A percentile compares a stretch with the other conserved stretches of the same genome.
phyloP scores from a whole-genome alignment of 768 basidiomycete genomes.

The Scleroderma bovista region DNA sequence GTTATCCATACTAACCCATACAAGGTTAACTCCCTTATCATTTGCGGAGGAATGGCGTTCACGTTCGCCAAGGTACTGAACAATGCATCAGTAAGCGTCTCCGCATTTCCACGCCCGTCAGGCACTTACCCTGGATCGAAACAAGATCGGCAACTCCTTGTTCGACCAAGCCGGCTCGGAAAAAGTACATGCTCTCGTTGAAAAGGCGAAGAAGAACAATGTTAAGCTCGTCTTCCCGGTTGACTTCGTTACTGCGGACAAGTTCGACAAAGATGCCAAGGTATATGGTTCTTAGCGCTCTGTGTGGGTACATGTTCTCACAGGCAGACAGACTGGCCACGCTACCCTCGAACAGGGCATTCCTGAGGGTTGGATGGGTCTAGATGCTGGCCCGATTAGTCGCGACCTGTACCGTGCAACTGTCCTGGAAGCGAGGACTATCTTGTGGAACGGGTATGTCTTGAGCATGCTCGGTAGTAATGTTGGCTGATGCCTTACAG shows the following conservation, averaged over 20 bases:
- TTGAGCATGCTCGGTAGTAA: not conserved
- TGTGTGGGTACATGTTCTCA: not conserved
- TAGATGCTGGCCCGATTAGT: constrained; percentile 86
- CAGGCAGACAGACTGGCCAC: constrained; percentile 46
- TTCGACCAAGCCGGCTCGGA: constrained; percentile 86
- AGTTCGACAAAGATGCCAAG: constrained; percentile 88
- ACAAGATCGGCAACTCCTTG: constrained; percentile 88
- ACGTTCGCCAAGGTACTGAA: constrained; percentile 97
- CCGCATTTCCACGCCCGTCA: not conserved
- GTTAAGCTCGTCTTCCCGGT: constrained; percentile 95
- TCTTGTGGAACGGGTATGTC: constrained; percentile 90
- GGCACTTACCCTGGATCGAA: constrained; percentile 6
- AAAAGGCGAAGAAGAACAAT: constrained; percentile 87
- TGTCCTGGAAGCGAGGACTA: constrained; percentile 87
- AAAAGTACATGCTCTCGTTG: constrained; percentile 78
- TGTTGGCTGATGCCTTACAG: constrained; percentile 35
- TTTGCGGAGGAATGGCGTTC: constrained; percentile 98
- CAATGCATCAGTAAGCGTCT: constrained; percentile 53
- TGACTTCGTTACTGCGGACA: constrained; percentile 92
- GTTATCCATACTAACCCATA: not conserved
- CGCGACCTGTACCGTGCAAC: constrained; percentile 72
- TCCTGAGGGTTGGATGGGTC: constrained; percentile 90
- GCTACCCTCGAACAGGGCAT: constrained; percentile 87
- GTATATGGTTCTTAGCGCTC: constrained; percentile 38
- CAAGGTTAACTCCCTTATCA: constrained; percentile 91